Base-by-base conservation (phyloP, 805 yeast genomes). In the Wickerhamiella cacticola region DNA sequence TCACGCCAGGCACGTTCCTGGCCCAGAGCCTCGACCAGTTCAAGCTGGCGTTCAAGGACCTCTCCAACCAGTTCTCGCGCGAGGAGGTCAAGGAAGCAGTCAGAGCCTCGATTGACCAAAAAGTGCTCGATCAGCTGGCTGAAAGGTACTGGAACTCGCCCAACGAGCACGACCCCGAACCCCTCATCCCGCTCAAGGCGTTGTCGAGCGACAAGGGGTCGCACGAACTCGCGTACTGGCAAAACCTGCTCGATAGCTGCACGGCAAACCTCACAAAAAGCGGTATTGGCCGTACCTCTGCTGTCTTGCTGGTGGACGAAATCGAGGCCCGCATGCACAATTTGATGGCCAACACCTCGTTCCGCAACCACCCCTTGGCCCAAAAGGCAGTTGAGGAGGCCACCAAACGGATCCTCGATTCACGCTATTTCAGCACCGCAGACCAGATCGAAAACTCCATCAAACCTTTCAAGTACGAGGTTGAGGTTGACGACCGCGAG, bases 401-500 rank as follows among this genome's bases (percentile, higher is more conserved):
- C 2, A 94, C 96, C 0, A 72, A 75, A 26, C 69, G 79, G 21
- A 95, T 92, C 5, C 69, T 92, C 52, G 79, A 79, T 53, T 68
- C 82, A 23, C 78, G 89, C 54, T 92, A 75, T 61, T 84, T 79
- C 54, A 80, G 95, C 1, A 89, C 98, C 0, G 94, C 98, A 0
- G 99, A 94, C 63, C 99, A 92, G 63, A 97, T 92, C 5, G 99
- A 92, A 59, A 92, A 94, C 64, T 88, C 97, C 67, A 89, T 92
- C 59, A 92, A 92, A 63, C 99, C 99, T 2, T 92, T 82, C 68
- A 92, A 92, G 67, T 92, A 89, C 63, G 99, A 92, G 60, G 88
- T 92, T 51, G 99, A 92, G 59, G 76, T 92, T 43, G 97, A 92
- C 60, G 95, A 88, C 56, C 72, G 96, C 34, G 99, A 92, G 63